phyloP scores from a whole-genome alignment of 1,284 basidiomycete genomes.

The Fistulinella cinereoalba region DNA sequence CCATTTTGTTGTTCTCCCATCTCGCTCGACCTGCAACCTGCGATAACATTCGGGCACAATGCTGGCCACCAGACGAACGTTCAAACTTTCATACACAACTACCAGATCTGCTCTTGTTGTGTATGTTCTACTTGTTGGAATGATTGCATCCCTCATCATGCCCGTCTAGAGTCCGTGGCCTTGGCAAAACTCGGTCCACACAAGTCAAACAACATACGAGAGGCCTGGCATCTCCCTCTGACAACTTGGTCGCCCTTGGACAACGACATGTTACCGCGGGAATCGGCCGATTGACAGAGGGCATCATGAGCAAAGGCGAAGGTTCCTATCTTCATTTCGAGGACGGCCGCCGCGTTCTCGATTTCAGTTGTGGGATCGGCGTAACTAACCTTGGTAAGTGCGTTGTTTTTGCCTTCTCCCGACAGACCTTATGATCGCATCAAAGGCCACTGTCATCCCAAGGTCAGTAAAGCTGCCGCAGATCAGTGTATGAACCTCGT shows the following conservation, averaged over 20 bases:
- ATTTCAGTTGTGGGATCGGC: constrained; percentile 87
- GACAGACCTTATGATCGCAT: constrained; percentile 1
- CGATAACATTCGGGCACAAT: too few relatives aligned
- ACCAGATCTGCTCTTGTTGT: background rate
- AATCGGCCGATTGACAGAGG: constrained; percentile 63
- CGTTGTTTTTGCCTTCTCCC: background rate
- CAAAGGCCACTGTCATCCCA: constrained; percentile 83
- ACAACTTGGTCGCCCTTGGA: constrained; percentile 44
- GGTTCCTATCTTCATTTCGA: constrained; percentile 74
- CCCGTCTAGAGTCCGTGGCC: constrained; percentile 6
- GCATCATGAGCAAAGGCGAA: constrained; percentile 73
- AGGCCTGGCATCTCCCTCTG: constrained; percentile 24
- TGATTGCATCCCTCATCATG: background rate
- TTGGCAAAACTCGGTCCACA: background rate
- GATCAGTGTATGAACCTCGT: constrained; percentile 81
- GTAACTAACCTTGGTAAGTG: constrained; percentile 72
- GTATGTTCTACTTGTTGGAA: too few relatives aligned
- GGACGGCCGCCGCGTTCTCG: constrained; percentile 71
- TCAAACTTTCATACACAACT: background rate
- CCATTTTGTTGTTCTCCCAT: too few relatives aligned
- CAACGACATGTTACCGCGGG: constrained; percentile 70
- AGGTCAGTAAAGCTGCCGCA: constrained; percentile 82
- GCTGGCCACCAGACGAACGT: too few relatives aligned
- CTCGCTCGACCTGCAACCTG: too few relatives aligned
- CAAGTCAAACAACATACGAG: constrained; percentile 6